Conservation (phyloP, 208 protist species). For the Acanthamoeba lenticulata region DNA sequence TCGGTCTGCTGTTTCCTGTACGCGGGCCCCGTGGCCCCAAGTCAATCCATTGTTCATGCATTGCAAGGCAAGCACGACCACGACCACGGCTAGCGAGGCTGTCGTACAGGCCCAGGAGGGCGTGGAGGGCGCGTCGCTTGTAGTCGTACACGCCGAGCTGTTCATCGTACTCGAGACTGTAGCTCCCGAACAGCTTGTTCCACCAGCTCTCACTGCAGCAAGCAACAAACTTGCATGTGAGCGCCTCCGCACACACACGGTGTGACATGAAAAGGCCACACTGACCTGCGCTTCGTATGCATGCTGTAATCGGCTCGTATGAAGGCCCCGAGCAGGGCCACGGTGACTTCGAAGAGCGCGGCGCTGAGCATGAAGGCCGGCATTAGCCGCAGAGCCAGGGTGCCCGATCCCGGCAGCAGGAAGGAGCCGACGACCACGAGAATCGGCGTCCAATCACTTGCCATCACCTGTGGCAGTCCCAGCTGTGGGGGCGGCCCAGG, state of each 20-base stretch:
- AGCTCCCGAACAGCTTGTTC: background rate
- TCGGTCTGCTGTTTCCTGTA: background rate
- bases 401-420: background rate
- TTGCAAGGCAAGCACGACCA: too few species aligned
- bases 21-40: too few species aligned
- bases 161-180: background rate
- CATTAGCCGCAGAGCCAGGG: background rate
- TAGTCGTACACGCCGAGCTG: constrained; percentile 2
- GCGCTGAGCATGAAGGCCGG: background rate
- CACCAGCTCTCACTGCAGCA: background rate
- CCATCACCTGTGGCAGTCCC: background rate
- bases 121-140: background rate
- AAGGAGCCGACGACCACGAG: background rate
- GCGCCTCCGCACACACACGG: background rate
- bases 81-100: background rate
- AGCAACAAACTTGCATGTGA: background rate
- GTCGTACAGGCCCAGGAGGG: background rate
- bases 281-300: background rate
- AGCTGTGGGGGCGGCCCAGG: background rate
- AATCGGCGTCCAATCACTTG: background rate
- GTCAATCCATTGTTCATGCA: too few species aligned
- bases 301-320: background rate
- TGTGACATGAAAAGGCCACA: background rate
- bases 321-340: background rate
- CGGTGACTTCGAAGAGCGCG: background rate